A percentile compares a stretch with the other conserved stretches of the same genome.
Evolutionary conservation across 2,329 filamentous ascomycete genomes (phyloP).

Genomic region (Leptographium radiaticola): DNA sequence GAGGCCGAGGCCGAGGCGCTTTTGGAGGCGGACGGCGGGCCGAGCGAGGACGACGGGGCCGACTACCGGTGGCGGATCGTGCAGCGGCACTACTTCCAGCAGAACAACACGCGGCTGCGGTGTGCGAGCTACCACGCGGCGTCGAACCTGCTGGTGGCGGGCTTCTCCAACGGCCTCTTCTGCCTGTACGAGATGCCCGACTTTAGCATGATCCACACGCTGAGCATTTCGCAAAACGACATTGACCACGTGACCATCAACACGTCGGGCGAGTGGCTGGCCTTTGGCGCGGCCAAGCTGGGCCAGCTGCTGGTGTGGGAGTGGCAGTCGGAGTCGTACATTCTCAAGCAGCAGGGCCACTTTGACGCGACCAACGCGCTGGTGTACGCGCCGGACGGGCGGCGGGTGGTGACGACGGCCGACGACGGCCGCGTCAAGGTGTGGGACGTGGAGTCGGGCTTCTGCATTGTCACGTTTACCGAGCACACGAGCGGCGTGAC

Average conservation of each 20-base stretch:
- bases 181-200: conserved; percentile 91
- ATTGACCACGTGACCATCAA: conserved; percentile 95
- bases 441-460: conserved; percentile 92
- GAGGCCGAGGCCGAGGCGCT: conserved; percentile 22
- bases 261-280: conserved; percentile 89
- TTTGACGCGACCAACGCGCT: conserved; percentile 92
- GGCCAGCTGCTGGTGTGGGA: conserved; percentile 98
- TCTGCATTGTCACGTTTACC: conserved; percentile 96
- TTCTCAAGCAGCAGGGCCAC: conserved; percentile 94
- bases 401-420: conserved; percentile 81
- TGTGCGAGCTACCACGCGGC: conserved; percentile 83
- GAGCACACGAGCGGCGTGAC: conserved; percentile 93
- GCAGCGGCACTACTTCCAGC: conserved; percentile 88
- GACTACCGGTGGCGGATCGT: conserved; percentile 82
- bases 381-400: conserved; percentile 85
- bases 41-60: conserved; percentile 45
- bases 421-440: conserved; percentile 98
- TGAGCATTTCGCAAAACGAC: conserved; percentile 89
- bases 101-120: conserved; percentile 72
- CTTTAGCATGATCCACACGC: conserved; percentile 87
- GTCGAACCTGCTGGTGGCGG: conserved; percentile 86
- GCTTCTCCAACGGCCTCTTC: conserved; percentile 91
- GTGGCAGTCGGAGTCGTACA: conserved; percentile 98
- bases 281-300: conserved; percentile 88
- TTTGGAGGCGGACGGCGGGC: conserved; percentile 29